These are phyloP conservation scores for Pseudogymnoascus sp. DNA, from an alignment of 2,329 filamentous ascomycete species.

Conservation along the genomic window DNA sequence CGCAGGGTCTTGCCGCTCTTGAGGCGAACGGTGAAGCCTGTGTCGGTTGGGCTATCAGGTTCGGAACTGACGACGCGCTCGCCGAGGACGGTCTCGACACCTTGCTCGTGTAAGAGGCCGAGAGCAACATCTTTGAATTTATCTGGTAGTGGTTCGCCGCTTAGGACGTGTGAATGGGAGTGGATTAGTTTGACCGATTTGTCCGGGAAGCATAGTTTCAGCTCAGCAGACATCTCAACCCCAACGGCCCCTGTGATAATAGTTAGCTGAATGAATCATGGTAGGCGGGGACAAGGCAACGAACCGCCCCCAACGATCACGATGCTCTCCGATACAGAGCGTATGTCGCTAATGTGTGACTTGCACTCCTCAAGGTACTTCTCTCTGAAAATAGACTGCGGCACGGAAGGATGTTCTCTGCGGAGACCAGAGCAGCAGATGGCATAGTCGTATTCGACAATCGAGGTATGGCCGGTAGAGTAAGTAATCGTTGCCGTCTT, in stretches of 20 bases:
- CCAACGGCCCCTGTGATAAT: constrained; percentile 58
- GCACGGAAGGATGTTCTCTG: constrained; percentile 65
- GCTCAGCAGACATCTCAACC: constrained; percentile 73
- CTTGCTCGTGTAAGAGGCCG: constrained; percentile 50
- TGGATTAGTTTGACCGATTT: constrained; percentile 67
- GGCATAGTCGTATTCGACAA: constrained; percentile 62
- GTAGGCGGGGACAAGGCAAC: constrained; percentile 10
- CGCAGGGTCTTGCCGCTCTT: constrained; percentile 51
- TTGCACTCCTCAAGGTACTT: constrained; percentile 56
- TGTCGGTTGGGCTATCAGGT: constrained; percentile 37
- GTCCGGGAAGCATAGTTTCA: constrained; percentile 59
- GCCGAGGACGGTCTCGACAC: constrained; percentile 57
- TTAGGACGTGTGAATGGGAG: constrained; percentile 62
- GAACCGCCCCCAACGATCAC: constrained; percentile 66
- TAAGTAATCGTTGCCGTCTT: constrained; percentile 54
- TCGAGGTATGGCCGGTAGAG: constrained; percentile 35
- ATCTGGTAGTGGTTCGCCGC: constrained; percentile 63
- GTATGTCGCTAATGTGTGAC: constrained; percentile 49
- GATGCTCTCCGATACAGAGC: constrained; percentile 48
- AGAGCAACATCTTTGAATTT: constrained; percentile 58
- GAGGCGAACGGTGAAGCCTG: constrained; percentile 40
- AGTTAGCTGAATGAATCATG: not conserved
- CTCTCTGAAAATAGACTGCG: constrained; percentile 54
- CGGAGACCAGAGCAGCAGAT: constrained; percentile 63
- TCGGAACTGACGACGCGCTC: constrained; percentile 47